Evolutionary conservation across 2,329 filamentous ascomycete species (phyloP).

Genomic region (Colletotrichum australisinense): DNA sequence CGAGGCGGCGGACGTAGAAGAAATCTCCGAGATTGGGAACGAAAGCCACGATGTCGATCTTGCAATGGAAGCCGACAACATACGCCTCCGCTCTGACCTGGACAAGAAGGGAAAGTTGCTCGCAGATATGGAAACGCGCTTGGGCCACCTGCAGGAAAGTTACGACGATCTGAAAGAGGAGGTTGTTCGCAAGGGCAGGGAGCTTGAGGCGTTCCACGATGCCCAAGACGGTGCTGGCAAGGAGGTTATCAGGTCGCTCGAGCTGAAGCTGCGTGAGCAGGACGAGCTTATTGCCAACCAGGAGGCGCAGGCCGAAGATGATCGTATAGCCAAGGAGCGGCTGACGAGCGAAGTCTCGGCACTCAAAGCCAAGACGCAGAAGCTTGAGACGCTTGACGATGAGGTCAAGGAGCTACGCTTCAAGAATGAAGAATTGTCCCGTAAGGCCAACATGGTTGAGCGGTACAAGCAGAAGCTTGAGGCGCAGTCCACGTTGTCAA

Average conservation of each 20-base stretch:
- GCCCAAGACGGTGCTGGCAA: conserved; percentile 64
- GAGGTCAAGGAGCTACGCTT: conserved; percentile 70
- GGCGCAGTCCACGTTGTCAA: conserved; percentile 64
- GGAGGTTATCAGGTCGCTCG: conserved; percentile 64
- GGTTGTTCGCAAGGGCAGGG: conserved; percentile 67
- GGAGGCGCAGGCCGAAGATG: conserved; percentile 72
- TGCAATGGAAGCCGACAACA: conserved; percentile 67
- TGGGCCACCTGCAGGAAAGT: conserved; percentile 70
- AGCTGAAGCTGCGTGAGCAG: conserved; percentile 71
- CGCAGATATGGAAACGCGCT: conserved; percentile 68
- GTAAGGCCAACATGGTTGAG: conserved; percentile 73
- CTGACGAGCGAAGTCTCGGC: conserved; percentile 61
- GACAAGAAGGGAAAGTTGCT: conserved; percentile 66
- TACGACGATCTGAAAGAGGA: conserved; percentile 75
- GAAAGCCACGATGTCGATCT: conserved; percentile 65
- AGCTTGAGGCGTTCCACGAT: conserved; percentile 62
- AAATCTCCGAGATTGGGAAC: conserved; percentile 49
- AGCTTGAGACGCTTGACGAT: conserved; percentile 65
- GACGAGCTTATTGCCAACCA: conserved; percentile 78
- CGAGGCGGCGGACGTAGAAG: conserved; percentile 51
- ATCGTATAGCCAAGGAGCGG: conserved; percentile 56
- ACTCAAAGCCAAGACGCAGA: conserved; percentile 58
- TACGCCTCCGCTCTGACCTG: conserved; percentile 60
- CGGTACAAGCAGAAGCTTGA: conserved; percentile 73
- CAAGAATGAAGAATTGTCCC: conserved; percentile 67